Base-by-base conservation (phyloP, 805 yeast genomes). In the Zygosaccharomyces bisporus region DNA sequence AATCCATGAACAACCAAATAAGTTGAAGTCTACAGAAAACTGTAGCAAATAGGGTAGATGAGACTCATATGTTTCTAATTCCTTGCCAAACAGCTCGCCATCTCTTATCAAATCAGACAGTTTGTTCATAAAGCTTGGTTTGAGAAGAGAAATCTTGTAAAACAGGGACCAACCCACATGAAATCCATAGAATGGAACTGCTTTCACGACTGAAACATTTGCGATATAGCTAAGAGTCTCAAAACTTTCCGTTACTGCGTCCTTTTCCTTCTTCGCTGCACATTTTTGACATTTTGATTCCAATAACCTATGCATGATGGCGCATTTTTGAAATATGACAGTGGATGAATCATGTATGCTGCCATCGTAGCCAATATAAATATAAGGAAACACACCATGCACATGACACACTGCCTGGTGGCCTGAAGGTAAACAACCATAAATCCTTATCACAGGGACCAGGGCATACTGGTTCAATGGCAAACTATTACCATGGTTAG, bases 1-100 rank as follows among this genome's bases (percentile, higher is more conserved):
- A 17, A 90, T 47, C 91, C 95, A 86, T 4, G 82, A 80, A 62
- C 96, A 86, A 1, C 96, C 95, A 58, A 74, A 86, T 23, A 91
- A 63, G 57, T 91, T 90, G 64, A 75, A 88, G 58, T 93, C 99
- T 0, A 85, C 72, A 20, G 87, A 61, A 57, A 91, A 88, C 57
- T 93, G 97, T 5, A 87, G 62, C 1, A 77, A 57, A 53, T 71
- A 83, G 0, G 96, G 89, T 9, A 91, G 73, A 57, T 93, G 98
- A 0, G 89, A 71, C 56, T 93, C 99, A 60, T 70, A 86, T 0
- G 81, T 78, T 36, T 80, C 81, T 10, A 68, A 50, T 0, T 55
- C 46, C 16, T 56, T 57, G 2, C 70, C 72, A 31, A 67, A 52
- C 1, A 77, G 55, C 3, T 63, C 64, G 0, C 81, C 81, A 36